Base-by-base conservation (phyloP, 2,329 filamentous ascomycete species). In the Conoideocrella luteorostrata region DNA sequence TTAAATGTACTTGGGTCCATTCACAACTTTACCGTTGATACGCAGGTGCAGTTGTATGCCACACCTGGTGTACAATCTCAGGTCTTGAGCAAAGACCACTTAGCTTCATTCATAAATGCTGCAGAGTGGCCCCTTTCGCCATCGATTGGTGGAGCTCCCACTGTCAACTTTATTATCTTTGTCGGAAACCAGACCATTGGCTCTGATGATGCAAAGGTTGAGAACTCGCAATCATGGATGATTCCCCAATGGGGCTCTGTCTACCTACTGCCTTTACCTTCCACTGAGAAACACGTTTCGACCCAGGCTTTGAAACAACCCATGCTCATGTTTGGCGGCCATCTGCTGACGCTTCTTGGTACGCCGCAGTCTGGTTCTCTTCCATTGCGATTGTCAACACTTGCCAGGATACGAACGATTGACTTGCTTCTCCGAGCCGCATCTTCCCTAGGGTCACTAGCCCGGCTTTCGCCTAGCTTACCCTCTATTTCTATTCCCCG, bases 71-170 rank as follows among this genome's bases (percentile, higher is more conserved):
- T 79, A 1, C 74, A 78, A 54, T 72, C 74, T 13, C 68, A 82
- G 20, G 74, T 84, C 0, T 69, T 98, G 28, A 82, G 78, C 55
- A 90, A 88, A 60, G 86, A 95, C 54, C 89, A 95, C 55, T 74
- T 98, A 2, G 88, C 88, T 29, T 90, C 87, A 1, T 98, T 98
- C 58, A 89, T 98, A 64, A 98, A 98, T 57, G 90, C 91, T 3
- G 93, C 93, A 2, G 93, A 98, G 67, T 98, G 93, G 93, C 93
- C 93, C 1, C 68, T 98, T 3, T 95, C 86, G 49, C 91, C 91
- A 1, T 95, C 88, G 45, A 97, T 98, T 52, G 93, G 90, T 33
- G 82, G 80, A 15, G 91, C 91, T 0, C 93, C 93, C 1, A 98
- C 93, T 0, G 82, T 98, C 58, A 97, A 98, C 65, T 97, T 98